phyloP scores from a whole-genome alignment of 768 basidiomycete genomes.

The Lentinula edodes region DNA sequence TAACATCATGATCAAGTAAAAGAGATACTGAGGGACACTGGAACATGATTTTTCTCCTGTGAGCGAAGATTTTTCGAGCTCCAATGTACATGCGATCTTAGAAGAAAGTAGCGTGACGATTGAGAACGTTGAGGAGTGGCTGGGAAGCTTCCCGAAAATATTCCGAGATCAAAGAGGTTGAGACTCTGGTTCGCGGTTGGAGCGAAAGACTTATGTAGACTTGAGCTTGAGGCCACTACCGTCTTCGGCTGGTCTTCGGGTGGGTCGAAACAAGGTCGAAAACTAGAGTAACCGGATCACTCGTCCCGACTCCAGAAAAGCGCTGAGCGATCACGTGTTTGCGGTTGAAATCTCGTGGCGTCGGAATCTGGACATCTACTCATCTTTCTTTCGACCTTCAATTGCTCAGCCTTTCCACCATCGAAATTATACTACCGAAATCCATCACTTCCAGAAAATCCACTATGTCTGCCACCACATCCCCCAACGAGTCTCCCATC shows the following conservation, averaged over 20 bases:
- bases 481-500: conserved; percentile 63
- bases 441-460: background rate
- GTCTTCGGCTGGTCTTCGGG: too few species aligned
- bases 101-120: conserved; percentile 9
- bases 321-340: conserved; percentile 14
- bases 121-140: background rate
- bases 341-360: background rate
- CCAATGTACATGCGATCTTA: conserved; percentile 20
- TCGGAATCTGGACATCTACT: too few species aligned
- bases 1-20: too few species aligned
- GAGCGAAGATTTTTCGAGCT: too few species aligned
- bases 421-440: too few species aligned
- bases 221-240: too few species aligned
- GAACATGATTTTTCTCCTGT: too few species aligned
- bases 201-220: conserved; percentile 17
- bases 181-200: background rate
- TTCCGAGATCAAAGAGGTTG: background rate
- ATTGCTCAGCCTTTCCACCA: background rate
- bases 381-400: background rate
- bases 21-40: too few species aligned
- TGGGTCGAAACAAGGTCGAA: too few species aligned
- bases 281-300: too few species aligned
- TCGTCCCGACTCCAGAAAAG: background rate
- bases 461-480: conserved; percentile 36
- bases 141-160: background rate